Evolutionary conservation across 768 basidiomycete genomes (phyloP).

Genomic region (Trametes sanguinea): DNA sequence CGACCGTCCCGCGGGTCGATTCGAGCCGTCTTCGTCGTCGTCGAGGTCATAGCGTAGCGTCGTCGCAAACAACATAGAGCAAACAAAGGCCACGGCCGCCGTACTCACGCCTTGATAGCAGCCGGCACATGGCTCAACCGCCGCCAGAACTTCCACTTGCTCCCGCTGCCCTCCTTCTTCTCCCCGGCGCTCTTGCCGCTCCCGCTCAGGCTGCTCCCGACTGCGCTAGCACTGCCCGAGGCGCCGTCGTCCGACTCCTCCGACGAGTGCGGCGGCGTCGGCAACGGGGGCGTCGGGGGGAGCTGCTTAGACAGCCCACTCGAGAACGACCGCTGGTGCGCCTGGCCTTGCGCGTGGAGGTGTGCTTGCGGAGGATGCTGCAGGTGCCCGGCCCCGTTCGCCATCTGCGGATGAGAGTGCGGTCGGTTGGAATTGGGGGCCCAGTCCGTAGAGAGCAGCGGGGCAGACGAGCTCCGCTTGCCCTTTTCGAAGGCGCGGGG

Average conservation of each 20-base stretch:
- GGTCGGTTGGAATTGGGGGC: not conserved
- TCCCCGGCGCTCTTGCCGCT: not conserved
- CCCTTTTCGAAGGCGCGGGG: not conserved
- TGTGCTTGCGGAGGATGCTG: no score
- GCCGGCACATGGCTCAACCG: slow-evolving; percentile 12
- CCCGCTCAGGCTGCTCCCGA: not conserved
- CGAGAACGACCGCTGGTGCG: not conserved
- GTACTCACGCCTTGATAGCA: slow-evolving; percentile 9
- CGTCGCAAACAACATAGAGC: not conserved
- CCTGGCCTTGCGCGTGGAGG: no score
- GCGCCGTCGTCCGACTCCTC: slow-evolving; percentile 19
- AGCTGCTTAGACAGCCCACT: slow-evolving; percentile 1
- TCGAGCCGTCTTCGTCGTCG: not conserved
- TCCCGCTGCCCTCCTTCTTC: not conserved
- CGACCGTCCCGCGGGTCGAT: not conserved
- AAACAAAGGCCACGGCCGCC: not conserved
- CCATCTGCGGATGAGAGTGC: not conserved
- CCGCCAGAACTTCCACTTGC: slow-evolving; percentile 19
- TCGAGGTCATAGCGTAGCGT: not conserved
- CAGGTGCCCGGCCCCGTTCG: no score
- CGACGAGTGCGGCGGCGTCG: slow-evolving; percentile 37
- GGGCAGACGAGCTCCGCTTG: slow-evolving; percentile 9
- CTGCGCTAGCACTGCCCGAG: not conserved
- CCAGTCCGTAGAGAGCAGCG: slow-evolving; percentile 1
- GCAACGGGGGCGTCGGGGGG: slow-evolving; percentile 14